Percentiles rank a stretch among this genome's conserved stretches.
phyloP scores from a whole-genome alignment of 2,329 filamentous ascomycete species.

The Madurella fahalii region DNA sequence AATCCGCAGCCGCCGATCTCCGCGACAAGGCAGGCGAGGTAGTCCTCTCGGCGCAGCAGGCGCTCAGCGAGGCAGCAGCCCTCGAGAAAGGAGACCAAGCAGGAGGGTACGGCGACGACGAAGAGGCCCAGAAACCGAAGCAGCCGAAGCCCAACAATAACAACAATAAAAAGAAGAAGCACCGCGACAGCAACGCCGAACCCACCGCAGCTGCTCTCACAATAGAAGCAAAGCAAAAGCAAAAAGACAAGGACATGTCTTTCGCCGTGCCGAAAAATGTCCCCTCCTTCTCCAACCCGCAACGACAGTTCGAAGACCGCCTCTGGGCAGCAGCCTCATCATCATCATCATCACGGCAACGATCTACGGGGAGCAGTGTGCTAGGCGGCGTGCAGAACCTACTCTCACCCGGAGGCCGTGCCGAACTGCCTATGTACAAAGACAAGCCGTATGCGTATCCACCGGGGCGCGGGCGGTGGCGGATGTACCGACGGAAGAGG shows the following conservation, averaged over 20 bases:
- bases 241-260: slow-evolving; percentile 47
- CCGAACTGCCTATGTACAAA: slow-evolving; percentile 89
- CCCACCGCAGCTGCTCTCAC: neutral
- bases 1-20: slow-evolving; percentile 41
- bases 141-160: slow-evolving; percentile 28
- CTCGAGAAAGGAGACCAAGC: neutral
- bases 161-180: neutral
- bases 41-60: slow-evolving; percentile 17
- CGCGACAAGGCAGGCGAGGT: slow-evolving; percentile 47
- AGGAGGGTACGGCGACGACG: neutral
- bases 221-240: neutral
- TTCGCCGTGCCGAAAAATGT: slow-evolving; percentile 66
- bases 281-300: slow-evolving; percentile 63
- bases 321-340: slow-evolving; percentile 49
- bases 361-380: slow-evolving; percentile 33
- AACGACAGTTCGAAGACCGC: slow-evolving; percentile 61
- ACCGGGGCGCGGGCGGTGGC: slow-evolving; percentile 49
- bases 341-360: slow-evolving; percentile 13
- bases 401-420: slow-evolving; percentile 26
- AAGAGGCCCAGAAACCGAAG: neutral
- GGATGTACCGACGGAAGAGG: slow-evolving; percentile 62
- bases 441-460: slow-evolving; percentile 87
- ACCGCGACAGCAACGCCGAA: slow-evolving; percentile 22
- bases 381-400: slow-evolving; percentile 52
- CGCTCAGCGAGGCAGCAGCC: slow-evolving; percentile 5